A percentile compares a stretch with the other conserved stretches of the same genome.
phyloP scores from a whole-genome alignment of 306 rosid genomes.

The Luffa acutangula region DNA sequence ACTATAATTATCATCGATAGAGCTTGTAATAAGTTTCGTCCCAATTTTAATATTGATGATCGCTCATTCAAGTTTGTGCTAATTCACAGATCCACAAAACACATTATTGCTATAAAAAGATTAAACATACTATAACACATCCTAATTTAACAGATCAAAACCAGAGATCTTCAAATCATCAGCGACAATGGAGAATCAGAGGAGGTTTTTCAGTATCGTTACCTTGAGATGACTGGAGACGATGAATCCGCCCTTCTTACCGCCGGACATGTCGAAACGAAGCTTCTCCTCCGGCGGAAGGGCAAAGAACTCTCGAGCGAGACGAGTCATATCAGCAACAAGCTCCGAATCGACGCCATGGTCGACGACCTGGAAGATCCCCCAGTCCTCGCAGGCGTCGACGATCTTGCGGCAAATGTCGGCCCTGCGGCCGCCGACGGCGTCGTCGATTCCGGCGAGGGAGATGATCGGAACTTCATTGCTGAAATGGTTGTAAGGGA shows the following conservation, averaged over 20 bases:
- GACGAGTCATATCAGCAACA: slow-evolving; percentile 46
- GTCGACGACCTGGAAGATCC: slow-evolving; percentile 69
- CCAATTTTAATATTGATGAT: too few species aligned
- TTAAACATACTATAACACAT: too few species aligned
- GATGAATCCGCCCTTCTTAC: slow-evolving; percentile 83
- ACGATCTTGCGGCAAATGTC: slow-evolving; percentile 52
- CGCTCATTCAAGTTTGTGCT: too few species aligned
- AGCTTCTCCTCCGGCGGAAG: slow-evolving; percentile 77
- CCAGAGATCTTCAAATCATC: neutral
- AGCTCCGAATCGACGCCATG: slow-evolving; percentile 57
- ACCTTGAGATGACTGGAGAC: slow-evolving; percentile 94
- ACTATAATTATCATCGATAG: too few species aligned
- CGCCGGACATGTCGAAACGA: slow-evolving; percentile 83
- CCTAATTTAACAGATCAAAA: neutral
- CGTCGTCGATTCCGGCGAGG: slow-evolving; percentile 53
- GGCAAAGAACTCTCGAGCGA: slow-evolving; percentile 55
- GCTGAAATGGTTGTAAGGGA: slow-evolving; percentile 71
- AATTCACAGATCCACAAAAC: too few species aligned
- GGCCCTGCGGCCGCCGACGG: slow-evolving; percentile 24
- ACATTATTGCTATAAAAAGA: too few species aligned
- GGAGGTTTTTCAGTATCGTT: slow-evolving; percentile 1
- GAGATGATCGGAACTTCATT: slow-evolving; percentile 71
- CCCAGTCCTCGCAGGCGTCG: slow-evolving; percentile 86
- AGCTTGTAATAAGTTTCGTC: too few species aligned
- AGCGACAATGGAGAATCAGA: neutral